These are phyloP conservation scores for Saccharomycopsis guyanensis DNA, from an alignment of 805 yeast genomes.

Conservation along the genomic window DNA sequence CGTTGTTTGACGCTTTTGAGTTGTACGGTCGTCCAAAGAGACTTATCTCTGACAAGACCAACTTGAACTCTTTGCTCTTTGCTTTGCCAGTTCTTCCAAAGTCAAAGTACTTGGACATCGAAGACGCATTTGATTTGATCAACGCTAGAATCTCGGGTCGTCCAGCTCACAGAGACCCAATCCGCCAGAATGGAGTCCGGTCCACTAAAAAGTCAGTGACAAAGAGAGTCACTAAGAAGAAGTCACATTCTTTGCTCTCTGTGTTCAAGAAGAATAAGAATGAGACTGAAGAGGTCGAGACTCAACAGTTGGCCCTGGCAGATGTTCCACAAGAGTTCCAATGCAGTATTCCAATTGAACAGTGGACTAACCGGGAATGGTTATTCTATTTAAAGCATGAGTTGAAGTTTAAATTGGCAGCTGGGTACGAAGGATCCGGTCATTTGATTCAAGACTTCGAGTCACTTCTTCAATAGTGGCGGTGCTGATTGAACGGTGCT, in stretches of 20 bases:
- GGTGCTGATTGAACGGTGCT: background rate
- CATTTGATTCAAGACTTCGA: conserved; percentile 15
- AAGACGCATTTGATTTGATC: conserved; percentile 16
- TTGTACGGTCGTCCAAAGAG: conserved; percentile 68
- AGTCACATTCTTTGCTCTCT: conserved; percentile 4
- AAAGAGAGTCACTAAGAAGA: conserved; percentile 9
- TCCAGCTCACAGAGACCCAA: conserved; percentile 10
- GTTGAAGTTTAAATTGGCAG: conserved; percentile 11
- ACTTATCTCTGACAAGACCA: conserved; percentile 49
- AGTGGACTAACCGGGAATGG: conserved; percentile 22
- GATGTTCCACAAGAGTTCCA: conserved; percentile 6
- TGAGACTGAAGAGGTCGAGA: conserved; percentile 2
- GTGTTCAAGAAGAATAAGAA: conserved; percentile 8
- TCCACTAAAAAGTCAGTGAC: background rate
- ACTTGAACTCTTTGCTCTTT: conserved; percentile 50
- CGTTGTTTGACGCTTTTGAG: conserved; percentile 61
- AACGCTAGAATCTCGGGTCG: conserved; percentile 12
- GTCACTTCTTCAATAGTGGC: background rate
- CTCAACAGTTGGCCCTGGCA: background rate
- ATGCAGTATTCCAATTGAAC: conserved; percentile 6
- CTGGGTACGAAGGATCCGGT: conserved; percentile 20
- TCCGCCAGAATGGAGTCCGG: conserved; percentile 1
- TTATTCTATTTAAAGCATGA: conserved; percentile 17
- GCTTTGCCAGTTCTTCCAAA: conserved; percentile 71
- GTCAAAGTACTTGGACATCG: conserved; percentile 42